Conservation (phyloP, 441 rosid genomes). For the Breynia disticha region DNA sequence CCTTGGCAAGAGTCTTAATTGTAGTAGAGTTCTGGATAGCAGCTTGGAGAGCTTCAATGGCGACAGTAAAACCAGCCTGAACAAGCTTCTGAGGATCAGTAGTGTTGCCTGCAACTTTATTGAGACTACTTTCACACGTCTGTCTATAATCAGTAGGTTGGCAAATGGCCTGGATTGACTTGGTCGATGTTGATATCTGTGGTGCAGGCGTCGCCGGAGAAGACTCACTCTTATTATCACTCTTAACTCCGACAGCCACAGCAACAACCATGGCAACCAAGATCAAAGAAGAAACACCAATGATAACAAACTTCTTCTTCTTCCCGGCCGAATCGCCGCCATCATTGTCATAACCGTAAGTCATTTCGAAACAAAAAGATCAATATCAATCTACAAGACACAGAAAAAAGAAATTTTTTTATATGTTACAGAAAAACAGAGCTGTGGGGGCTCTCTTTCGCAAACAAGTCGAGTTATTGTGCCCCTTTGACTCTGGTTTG, state of each 20-base stretch:
- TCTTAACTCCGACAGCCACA: slow-evolving; percentile 26
- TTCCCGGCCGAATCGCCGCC: slow-evolving; percentile 4
- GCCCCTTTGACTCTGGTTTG: not conserved
- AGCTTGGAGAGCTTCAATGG: slow-evolving; percentile 32
- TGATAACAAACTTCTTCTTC: slow-evolving; percentile 35
- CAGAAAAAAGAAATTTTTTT: not conserved
- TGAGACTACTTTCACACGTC: slow-evolving; percentile 42
- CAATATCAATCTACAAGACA: no score
- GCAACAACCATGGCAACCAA: slow-evolving; percentile 65
- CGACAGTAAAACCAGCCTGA: slow-evolving; percentile 35
- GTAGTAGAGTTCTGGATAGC: slow-evolving; percentile 33
- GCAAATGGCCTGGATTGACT: slow-evolving; percentile 51
- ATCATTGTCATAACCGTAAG: not conserved
- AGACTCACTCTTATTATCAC: not conserved
- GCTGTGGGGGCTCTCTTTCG: slow-evolving; percentile 1
- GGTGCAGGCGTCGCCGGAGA: not conserved
- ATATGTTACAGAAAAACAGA: not conserved
- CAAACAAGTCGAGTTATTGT: not conserved
- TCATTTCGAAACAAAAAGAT: slow-evolving; percentile 3
- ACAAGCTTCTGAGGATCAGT: slow-evolving; percentile 53
- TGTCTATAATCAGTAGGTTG: slow-evolving; percentile 54
- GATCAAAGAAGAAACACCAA: slow-evolving; percentile 38
- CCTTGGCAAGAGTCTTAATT: slow-evolving; percentile 30
- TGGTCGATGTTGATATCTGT: slow-evolving; percentile 22
- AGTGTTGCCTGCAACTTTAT: slow-evolving; percentile 30